Evolutionary conservation across 2,329 filamentous ascomycete genomes (phyloP).

Genomic region (Endothia cerciana): DNA sequence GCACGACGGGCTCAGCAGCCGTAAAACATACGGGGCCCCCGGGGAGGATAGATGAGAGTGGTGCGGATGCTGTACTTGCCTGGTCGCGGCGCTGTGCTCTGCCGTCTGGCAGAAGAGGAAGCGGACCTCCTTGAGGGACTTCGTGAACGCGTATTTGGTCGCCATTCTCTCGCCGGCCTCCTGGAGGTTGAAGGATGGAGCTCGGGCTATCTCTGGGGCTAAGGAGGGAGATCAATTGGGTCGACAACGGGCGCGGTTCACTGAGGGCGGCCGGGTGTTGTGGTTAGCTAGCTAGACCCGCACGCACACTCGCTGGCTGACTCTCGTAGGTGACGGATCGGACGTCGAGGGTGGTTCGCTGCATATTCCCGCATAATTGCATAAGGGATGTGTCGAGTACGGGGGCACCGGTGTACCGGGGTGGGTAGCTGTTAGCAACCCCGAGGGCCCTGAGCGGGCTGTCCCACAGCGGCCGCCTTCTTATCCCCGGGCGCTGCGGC

Average conservation of each 20-base stretch:
- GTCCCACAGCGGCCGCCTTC: conserved; percentile 10
- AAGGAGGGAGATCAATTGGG: background rate
- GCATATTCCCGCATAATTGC: conserved; percentile 2
- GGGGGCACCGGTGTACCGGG: background rate
- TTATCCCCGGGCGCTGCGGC: conserved; percentile 24
- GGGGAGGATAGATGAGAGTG: background rate
- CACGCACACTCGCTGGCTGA: background rate
- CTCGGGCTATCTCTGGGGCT: no score
- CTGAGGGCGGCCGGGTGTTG: background rate
- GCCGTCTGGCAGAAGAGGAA: conserved; percentile 97
- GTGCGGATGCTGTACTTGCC: conserved; percentile 58
- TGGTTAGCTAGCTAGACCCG: background rate
- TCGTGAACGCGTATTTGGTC: conserved; percentile 88
- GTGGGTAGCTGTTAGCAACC: background rate
- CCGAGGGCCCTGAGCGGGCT: background rate
- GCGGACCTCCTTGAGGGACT: conserved; percentile 89
- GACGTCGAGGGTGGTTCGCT: background rate
- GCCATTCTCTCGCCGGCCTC: conserved; percentile 78
- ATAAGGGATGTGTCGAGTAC: conserved; percentile 8
- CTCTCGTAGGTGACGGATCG: background rate
- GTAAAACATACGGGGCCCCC: no score
- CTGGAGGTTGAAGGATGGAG: no score
- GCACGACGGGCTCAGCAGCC: no score
- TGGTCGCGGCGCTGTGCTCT: conserved; percentile 83
- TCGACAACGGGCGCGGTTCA: background rate